phyloP scores from a whole-genome alignment of 2,329 filamentous ascomycete genomes.

The Daldinia sp. region DNA sequence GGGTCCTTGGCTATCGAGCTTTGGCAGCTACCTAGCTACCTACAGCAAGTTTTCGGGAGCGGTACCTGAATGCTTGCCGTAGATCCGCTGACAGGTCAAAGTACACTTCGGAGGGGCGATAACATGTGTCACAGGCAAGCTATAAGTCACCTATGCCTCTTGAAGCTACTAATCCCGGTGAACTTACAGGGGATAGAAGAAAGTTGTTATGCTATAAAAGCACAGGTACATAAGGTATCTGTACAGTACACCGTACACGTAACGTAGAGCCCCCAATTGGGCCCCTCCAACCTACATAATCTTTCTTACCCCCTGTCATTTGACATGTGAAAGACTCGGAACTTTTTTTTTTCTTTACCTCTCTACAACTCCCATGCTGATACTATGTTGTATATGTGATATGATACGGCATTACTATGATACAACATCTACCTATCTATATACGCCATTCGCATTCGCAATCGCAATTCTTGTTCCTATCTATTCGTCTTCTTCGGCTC shows the following conservation, averaged over 20 bases:
- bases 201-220: background rate
- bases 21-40: background rate
- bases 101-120: slow-evolving; percentile 30
- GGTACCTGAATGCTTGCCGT: slow-evolving; percentile 35
- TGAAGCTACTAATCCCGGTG: slow-evolving; percentile 24
- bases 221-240: background rate
- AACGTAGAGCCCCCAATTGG: background rate
- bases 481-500: slow-evolving; percentile 25
- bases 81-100: slow-evolving; percentile 25
- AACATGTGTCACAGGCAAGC: slow-evolving; percentile 34
- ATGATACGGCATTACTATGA: background rate
- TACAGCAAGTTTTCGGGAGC: slow-evolving; percentile 14
- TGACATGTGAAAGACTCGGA: slow-evolving; percentile 39
- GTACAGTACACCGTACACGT: slow-evolving; percentile 1
- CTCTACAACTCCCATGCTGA: background rate
- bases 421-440: background rate
- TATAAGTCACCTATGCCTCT: slow-evolving; percentile 9
- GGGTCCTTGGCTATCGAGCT: slow-evolving; percentile 25
- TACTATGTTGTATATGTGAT: background rate
- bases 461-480: slow-evolving; percentile 24
- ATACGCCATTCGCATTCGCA: background rate
- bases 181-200: slow-evolving; percentile 11
- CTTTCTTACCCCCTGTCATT: slow-evolving; percentile 32
- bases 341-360: background rate
- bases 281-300: slow-evolving; percentile 18